These are phyloP conservation scores for Populus simonii DNA, from an alignment of 345 rosid species.

Conservation along the genomic window DNA sequence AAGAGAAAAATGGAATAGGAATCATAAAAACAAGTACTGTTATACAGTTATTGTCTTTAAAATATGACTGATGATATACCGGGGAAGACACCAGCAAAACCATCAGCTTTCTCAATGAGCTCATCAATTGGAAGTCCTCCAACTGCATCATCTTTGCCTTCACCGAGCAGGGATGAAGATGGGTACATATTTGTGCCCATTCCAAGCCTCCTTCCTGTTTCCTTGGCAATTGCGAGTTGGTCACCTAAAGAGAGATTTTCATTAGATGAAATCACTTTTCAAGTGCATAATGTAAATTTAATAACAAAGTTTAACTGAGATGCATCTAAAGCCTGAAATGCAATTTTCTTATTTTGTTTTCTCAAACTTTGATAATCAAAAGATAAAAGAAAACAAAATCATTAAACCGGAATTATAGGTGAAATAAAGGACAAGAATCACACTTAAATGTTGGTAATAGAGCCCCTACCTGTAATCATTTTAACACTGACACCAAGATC, in stretches of 20 bases:
- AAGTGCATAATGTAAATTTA: neutral
- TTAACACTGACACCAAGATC: conserved; percentile 64
- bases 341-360: too few species aligned
- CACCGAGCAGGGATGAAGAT: conserved; percentile 51
- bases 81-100: conserved; percentile 69
- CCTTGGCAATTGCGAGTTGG: conserved; percentile 63
- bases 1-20: neutral
- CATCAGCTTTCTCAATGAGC: conserved; percentile 50
- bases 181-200: conserved; percentile 56
- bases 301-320: too few species aligned
- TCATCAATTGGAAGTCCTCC: conserved; percentile 39
- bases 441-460: neutral
- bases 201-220: conserved; percentile 66
- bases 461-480: conserved; percentile 54
- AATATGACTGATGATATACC: conserved; percentile 22
- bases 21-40: neutral
- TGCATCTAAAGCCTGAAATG: too few species aligned
- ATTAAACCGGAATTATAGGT: neutral
- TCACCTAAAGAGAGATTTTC: conserved; percentile 37
- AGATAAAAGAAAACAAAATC: neutral
- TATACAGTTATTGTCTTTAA: neutral
- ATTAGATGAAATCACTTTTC: neutral
- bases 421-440: neutral
- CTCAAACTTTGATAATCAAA: too few species aligned
- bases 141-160: conserved; percentile 28